These are phyloP conservation scores for Citrullus amarus DNA, from an alignment of 306 rosid species.

Conservation along the genomic window DNA sequence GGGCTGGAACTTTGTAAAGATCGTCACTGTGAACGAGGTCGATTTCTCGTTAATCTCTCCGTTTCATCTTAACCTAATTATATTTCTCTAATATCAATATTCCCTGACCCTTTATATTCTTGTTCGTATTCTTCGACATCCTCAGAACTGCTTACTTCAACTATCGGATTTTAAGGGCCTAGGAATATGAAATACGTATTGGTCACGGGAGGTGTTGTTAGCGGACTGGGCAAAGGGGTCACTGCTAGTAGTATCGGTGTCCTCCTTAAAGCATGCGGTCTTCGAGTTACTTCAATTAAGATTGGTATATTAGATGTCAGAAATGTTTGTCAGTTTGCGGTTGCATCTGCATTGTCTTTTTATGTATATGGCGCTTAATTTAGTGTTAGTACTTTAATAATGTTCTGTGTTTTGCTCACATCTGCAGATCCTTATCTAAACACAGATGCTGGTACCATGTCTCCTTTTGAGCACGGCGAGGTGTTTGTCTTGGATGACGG, in stretches of 20 bases:
- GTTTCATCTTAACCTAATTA: neutral
- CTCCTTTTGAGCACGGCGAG: slow-evolving; percentile 5
- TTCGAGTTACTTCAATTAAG: slow-evolving; percentile 10
- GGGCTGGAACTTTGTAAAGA: slow-evolving; percentile 4
- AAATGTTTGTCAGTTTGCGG: neutral
- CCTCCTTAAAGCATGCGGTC: slow-evolving; percentile 8
- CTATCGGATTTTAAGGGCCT: neutral
- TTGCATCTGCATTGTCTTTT: neutral
- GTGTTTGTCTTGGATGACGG: slow-evolving; percentile 8
- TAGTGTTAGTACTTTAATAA: neutral
- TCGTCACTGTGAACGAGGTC: slow-evolving; percentile 7
- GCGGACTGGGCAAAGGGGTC: slow-evolving; percentile 11
- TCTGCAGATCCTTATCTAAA: slow-evolving; percentile 4
- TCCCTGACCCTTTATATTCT: neutral
- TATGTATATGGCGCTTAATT: neutral
- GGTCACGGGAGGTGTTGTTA: slow-evolving; percentile 10
- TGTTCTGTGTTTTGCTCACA: neutral
- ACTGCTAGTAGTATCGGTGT: slow-evolving; percentile 11
- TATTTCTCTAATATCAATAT: neutral
- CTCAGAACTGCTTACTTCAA: neutral
- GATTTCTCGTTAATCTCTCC: slow-evolving; percentile 9
- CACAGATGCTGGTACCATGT: slow-evolving; percentile 8
- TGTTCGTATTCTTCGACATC: neutral
- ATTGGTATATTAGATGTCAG: neutral
- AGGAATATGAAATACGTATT: slow-evolving; percentile 8